Conservation (phyloP, 306 rosid genomes). For the Pyrus bretschneideri region DNA sequence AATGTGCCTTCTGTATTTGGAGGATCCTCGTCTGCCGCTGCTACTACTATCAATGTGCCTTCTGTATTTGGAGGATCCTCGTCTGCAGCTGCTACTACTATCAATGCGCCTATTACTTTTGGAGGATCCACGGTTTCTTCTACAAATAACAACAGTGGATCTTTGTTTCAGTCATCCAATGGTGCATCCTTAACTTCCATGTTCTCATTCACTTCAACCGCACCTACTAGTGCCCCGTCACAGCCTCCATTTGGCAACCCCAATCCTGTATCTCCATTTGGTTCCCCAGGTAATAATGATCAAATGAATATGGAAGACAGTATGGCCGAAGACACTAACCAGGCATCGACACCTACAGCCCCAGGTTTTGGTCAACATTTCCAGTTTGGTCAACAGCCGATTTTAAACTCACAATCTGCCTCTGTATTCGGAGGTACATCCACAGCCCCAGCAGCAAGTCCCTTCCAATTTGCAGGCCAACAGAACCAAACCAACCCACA, state of each 20-base stretch:
- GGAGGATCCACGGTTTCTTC: slow-evolving; percentile 28
- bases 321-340: slow-evolving; percentile 85
- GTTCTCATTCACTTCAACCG: slow-evolving; percentile 54
- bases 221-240: slow-evolving; percentile 25
- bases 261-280: slow-evolving; percentile 29
- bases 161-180: slow-evolving; percentile 44
- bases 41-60: background rate
- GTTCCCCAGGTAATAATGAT: slow-evolving; percentile 46
- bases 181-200: slow-evolving; percentile 39
- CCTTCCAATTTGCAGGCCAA: slow-evolving; percentile 57
- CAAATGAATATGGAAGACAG: slow-evolving; percentile 83
- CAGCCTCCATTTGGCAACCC: slow-evolving; percentile 58
- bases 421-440: slow-evolving; percentile 49
- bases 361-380: slow-evolving; percentile 48
- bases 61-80: slow-evolving; percentile 23
- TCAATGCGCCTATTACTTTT: slow-evolving; percentile 10
- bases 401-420: slow-evolving; percentile 37
- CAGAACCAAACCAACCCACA: slow-evolving; percentile 41
- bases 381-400: slow-evolving; percentile 40
- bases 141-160: slow-evolving; percentile 27
- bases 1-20: slow-evolving; percentile 17
- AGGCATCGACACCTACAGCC: slow-evolving; percentile 28
- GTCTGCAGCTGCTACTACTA: background rate
- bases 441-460: slow-evolving; percentile 32
- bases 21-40: slow-evolving; percentile 7